Evolutionary conservation across 208 protist genomes (phyloP).

Genomic region (Naegleria fowleri): DNA sequence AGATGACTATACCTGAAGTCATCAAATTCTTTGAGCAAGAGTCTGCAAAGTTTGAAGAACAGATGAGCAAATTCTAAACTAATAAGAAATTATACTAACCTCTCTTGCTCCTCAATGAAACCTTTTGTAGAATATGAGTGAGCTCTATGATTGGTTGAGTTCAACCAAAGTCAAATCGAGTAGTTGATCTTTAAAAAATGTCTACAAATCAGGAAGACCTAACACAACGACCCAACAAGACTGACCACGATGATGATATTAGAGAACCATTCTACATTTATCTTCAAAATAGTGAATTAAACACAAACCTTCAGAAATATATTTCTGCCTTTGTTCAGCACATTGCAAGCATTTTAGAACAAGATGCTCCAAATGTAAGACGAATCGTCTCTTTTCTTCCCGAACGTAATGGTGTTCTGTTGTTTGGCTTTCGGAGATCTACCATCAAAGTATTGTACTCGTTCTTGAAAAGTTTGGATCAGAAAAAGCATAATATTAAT

Average conservation of each 20-base stretch:
- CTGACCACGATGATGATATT: neutral
- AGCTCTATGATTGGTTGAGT: too few species aligned
- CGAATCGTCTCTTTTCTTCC: constrained; percentile 26
- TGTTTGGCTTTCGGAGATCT: constrained; percentile 21
- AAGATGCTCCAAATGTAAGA: neutral
- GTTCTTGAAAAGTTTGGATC: constrained; percentile 25
- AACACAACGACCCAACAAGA: neutral
- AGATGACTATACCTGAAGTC: neutral
- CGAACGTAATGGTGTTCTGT: constrained; percentile 20
- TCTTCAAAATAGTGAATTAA: constrained; percentile 26
- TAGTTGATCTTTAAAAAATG: neutral
- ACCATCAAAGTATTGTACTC: constrained; percentile 20
- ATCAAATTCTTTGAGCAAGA: neutral
- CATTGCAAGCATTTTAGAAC: constrained; percentile 23
- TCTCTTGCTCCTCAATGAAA: too few species aligned
- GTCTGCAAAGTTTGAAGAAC: neutral
- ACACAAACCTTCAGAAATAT: constrained; percentile 26
- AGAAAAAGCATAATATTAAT: constrained; percentile 22
- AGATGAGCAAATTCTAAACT: neutral
- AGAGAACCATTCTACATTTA: constrained; percentile 28
- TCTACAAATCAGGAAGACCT: neutral
- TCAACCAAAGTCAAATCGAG: too few species aligned
- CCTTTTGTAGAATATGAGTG: too few species aligned
- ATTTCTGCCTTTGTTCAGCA: constrained; percentile 21
- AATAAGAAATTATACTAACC: too few species aligned